A percentile compares a stretch with the other conserved stretches of the same genome.
These are phyloP conservation scores for Lachancea kluyveri DNA, from an alignment of 805 yeast species.

Conservation along the genomic window DNA sequence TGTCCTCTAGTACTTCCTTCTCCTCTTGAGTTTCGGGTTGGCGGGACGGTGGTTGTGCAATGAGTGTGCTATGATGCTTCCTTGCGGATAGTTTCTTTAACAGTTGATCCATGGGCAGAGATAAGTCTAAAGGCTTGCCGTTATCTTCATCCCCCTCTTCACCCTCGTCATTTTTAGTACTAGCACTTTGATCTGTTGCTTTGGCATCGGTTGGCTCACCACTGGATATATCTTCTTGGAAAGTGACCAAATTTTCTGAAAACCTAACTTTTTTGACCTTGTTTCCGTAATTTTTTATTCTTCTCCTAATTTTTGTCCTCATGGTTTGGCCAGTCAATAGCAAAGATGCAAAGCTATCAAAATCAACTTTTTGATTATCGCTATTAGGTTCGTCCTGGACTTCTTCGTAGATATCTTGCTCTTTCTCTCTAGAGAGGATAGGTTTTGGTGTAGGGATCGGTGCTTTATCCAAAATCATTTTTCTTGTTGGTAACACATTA, in stretches of 20 bases:
- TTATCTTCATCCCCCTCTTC: conserved; percentile 16
- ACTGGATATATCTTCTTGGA: conserved; percentile 20
- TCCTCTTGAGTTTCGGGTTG: conserved; percentile 50
- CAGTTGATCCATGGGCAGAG: conserved; percentile 75
- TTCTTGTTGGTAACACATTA: conserved; percentile 48
- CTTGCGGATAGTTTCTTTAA: conserved; percentile 38
- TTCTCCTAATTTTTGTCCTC: conserved; percentile 33
- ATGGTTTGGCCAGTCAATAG: conserved; percentile 77
- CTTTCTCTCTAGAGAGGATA: conserved; percentile 58
- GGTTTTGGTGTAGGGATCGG: conserved; percentile 77
- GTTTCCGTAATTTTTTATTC: conserved; percentile 29
- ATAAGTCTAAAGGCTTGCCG: conserved; percentile 47
- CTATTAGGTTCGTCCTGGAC: conserved; percentile 28
- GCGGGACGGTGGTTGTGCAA: conserved; percentile 28
- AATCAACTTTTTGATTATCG: conserved; percentile 47
- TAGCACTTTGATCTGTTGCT: conserved; percentile 1
- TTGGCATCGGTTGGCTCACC: conserved; percentile 9
- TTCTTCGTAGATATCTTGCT: conserved; percentile 40
- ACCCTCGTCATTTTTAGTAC: conserved; percentile 8
- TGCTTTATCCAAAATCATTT: conserved; percentile 47
- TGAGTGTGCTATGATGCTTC: conserved; percentile 21
- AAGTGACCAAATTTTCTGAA: conserved; percentile 55
- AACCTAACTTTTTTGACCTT: conserved; percentile 63
- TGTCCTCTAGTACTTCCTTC: conserved; percentile 62
- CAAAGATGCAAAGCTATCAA: conserved; percentile 81